Evolutionary conservation across 352 stramenopile species (phyloP).

Genomic region (Phytophthora hybrid): DNA sequence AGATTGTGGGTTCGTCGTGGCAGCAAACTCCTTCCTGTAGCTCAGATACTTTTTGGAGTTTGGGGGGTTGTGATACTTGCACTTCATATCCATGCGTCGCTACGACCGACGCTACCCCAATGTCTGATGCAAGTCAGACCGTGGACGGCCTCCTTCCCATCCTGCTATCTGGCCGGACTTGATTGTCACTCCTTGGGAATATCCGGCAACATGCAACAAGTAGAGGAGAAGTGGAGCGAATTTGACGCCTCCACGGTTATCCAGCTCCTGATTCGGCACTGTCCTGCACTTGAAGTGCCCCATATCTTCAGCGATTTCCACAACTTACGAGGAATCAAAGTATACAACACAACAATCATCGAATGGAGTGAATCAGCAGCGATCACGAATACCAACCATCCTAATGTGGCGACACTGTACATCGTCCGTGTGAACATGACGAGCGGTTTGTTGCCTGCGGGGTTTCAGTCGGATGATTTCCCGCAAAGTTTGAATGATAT

Average conservation of each 20-base stretch:
- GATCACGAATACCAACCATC: conserved; percentile 24
- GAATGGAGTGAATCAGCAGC: conserved; percentile 36
- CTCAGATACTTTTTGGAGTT: conserved; percentile 10
- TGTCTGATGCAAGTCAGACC: conserved; percentile 43
- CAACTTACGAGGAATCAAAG: conserved; percentile 36
- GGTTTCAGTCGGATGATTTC: conserved; percentile 27
- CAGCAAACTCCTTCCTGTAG: too few relatives aligned
- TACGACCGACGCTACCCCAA: conserved; percentile 17
- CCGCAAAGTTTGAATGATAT: background rate
- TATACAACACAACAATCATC: conserved; percentile 47
- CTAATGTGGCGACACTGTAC: conserved; percentile 35
- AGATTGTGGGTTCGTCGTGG: too few relatives aligned
- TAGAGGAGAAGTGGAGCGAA: conserved; percentile 18
- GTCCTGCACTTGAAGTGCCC: conserved; percentile 31
- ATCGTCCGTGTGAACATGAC: conserved; percentile 46
- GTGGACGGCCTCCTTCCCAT: conserved; percentile 33
- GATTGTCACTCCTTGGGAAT: conserved; percentile 32
- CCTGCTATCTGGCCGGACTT: conserved; percentile 46
- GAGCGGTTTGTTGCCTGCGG: conserved; percentile 34
- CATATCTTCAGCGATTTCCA: conserved; percentile 24
- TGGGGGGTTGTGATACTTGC: conserved; percentile 33
- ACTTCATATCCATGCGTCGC: conserved; percentile 28
- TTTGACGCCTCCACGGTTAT: conserved; percentile 34
- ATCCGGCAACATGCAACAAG: conserved; percentile 18
- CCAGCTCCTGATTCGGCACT: conserved; percentile 44